Conservation (phyloP, 495 filamentous ascomycete genomes). For the Penicillium manginii region DNA sequence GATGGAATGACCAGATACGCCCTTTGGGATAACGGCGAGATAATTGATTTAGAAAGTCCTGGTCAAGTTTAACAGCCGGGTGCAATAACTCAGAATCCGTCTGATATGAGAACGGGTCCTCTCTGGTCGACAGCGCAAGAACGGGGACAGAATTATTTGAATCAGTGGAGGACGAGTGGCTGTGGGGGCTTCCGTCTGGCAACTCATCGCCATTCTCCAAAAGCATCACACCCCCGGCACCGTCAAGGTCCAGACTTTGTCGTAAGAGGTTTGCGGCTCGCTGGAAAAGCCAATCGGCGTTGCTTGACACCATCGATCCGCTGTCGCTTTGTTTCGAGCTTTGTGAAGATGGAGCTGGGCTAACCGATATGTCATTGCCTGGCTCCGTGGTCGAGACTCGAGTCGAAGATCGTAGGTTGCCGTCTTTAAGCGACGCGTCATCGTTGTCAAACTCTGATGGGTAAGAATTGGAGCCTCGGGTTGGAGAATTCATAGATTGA, state of each 20-base stretch:
- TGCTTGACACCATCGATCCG: too few relatives aligned
- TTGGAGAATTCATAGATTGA: too few relatives aligned
- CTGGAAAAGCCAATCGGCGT: constrained; percentile 32
- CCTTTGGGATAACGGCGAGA: constrained; percentile 57
- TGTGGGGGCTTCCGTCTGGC: background rate
- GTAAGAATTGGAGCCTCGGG: too few relatives aligned
- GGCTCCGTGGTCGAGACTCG: too few relatives aligned
- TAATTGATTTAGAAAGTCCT: constrained; percentile 44
- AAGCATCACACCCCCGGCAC: constrained; percentile 47
- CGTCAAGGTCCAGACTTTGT: constrained; percentile 44
- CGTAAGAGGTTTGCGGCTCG: constrained; percentile 50
- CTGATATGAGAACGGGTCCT: background rate
- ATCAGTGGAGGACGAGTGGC: background rate
- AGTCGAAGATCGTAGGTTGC: too few relatives aligned
- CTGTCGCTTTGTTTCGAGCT: too few relatives aligned
- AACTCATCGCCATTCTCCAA: constrained; percentile 10
- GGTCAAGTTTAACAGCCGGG: constrained; percentile 25
- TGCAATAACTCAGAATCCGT: constrained; percentile 2
- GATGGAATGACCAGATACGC: constrained; percentile 60
- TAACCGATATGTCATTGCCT: background rate
- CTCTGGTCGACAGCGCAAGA: background rate
- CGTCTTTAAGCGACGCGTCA: too few relatives aligned
- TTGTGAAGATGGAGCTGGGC: constrained; percentile 3
- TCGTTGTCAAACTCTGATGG: too few relatives aligned
- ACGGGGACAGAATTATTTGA: background rate